Base-by-base conservation (phyloP, 1,284 basidiomycete species). In the Mycena citricolor region DNA sequence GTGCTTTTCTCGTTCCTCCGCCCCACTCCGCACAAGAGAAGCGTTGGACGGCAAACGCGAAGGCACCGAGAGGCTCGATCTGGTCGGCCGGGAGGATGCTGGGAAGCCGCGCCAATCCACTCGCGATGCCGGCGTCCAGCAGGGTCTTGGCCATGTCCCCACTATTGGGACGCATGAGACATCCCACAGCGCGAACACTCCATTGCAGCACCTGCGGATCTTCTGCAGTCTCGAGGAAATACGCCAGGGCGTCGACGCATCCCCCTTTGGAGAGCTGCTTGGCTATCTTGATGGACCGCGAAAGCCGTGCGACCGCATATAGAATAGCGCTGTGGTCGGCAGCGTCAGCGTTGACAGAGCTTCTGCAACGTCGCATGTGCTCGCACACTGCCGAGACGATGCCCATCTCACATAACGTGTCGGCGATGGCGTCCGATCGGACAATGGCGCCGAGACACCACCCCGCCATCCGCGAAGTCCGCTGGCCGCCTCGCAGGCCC, bases 21-120 rank as follows among this genome's bases (percentile, higher is more conserved):
- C 59, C 58, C 59, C 57, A 60, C 32, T 61, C 59, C 5, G 60
- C 60, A 24, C 57, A 58, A 19, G 47, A 54, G 37, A 62, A 58
- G 13, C 59, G 44, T 36, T 58, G 54, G 23, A 62, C 52, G 3
- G 59, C 55, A 29, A 60, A 62, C 0, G 58, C 59, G 29, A 61
- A 58, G 11, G 59, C 49, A 12, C 47, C 57, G 10, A 62, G 47
- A 3, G 56, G 59, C 30, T 52, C 52, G 10, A 61, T 50, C 20
- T 57, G 54, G 17, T 61, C 57, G 20, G 53, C 42, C 4, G 54
- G 34, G 12, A 62, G 52, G 25, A 61, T 56, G 32, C 51, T 54
- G 7, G 60, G 59, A 14, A 61, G 21, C 14, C 59, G 48, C 17
- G 57, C 59, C 24, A 61, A 49, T n/a, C 57, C 58, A 25, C 43